A percentile compares a stretch with the other conserved stretches of the same genome.
phyloP scores from a whole-genome alignment of 148 eudicot species.

The Rhododendron simsii region DNA sequence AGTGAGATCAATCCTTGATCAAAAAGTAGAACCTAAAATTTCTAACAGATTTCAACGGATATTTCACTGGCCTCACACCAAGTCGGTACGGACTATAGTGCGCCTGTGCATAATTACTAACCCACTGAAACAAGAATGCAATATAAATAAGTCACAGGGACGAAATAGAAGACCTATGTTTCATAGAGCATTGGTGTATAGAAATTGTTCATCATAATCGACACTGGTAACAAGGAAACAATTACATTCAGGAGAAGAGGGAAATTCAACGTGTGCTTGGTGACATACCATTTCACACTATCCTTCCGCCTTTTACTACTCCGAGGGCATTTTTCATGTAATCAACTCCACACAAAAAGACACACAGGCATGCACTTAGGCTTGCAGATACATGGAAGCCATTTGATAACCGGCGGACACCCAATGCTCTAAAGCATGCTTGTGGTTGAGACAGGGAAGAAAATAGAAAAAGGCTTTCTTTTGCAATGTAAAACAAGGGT shows the following conservation, averaged over 20 bases:
- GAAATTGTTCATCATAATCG: neutral
- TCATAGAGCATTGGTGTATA: neutral
- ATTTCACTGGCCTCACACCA: neutral
- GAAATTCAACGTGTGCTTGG: neutral
- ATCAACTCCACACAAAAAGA: neutral
- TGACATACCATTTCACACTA: neutral
- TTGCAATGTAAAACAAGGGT: neutral
- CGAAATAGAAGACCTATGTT: neutral
- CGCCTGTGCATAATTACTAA: neutral
- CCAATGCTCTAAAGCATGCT: neutral
- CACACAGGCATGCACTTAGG: neutral
- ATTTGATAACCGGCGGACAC: neutral
- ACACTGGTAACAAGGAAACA: neutral
- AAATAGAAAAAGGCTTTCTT: neutral
- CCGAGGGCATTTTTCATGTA: neutral
- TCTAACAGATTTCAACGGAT: neutral
- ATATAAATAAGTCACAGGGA: neutral
- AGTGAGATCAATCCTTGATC: neutral
- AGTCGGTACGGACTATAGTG: neutral
- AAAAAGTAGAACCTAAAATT: neutral
- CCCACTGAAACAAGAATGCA: neutral
- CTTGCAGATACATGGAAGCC: neutral
- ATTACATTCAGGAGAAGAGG: neutral
- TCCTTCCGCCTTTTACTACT: neutral
- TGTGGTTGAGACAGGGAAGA: neutral